These are phyloP conservation scores for Podosphaera fusca DNA, from an alignment of 2,329 filamentous ascomycete genomes.

Conservation along the genomic window DNA sequence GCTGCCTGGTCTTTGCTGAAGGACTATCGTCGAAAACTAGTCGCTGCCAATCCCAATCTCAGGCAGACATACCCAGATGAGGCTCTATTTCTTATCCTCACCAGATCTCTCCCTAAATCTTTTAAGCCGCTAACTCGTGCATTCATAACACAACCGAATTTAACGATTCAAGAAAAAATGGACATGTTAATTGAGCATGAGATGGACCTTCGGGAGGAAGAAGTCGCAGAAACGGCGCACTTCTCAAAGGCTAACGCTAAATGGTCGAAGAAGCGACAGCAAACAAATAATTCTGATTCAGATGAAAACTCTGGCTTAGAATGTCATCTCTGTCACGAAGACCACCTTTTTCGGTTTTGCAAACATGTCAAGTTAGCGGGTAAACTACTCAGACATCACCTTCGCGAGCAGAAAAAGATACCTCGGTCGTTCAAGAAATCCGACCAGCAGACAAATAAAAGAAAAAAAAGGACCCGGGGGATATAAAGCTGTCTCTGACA, in stretches of 20 bases:
- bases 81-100: neutral
- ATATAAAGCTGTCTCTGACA: neutral
- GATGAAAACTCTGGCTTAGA: neutral
- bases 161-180: neutral
- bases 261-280: neutral
- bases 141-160: neutral
- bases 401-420: neutral
- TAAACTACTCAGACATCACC: neutral
- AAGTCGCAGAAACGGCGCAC: neutral
- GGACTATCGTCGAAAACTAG: no score
- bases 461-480: neutral
- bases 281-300: neutral
- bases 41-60: neutral
- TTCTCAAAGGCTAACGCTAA: neutral
- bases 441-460: neutral
- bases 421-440: neutral
- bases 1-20: no score
- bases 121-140: neutral
- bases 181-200: neutral
- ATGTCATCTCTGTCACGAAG: neutral
- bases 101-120: neutral
- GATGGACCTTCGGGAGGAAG: neutral
- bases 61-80: neutral
- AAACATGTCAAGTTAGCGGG: neutral
- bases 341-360: neutral